These are phyloP conservation scores for Neurospora sp. DNA, from an alignment of 495 filamentous ascomycete species.

Conservation along the genomic window DNA sequence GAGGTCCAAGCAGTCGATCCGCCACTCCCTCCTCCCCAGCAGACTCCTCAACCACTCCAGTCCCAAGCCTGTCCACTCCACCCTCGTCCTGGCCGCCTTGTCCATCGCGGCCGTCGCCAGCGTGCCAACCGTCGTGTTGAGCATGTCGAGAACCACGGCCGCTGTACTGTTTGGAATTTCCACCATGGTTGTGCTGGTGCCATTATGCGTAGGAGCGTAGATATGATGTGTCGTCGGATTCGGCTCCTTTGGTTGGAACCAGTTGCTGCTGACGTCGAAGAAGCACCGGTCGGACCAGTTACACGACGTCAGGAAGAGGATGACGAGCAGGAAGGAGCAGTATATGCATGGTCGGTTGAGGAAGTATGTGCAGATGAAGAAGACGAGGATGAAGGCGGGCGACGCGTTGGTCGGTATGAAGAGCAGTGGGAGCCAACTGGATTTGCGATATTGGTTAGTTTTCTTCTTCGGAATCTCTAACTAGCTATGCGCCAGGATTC, in stretches of 20 bases:
- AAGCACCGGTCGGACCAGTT: constrained; percentile 88
- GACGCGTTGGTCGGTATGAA: constrained; percentile 73
- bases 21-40: constrained; percentile 69
- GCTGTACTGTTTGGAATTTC: not conserved
- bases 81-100: constrained; percentile 40
- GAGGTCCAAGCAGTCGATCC: constrained; percentile 73
- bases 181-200: constrained; percentile 29
- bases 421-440: constrained; percentile 63
- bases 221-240: constrained; percentile 12
- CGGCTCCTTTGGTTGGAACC: constrained; percentile 57
- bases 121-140: constrained; percentile 60
- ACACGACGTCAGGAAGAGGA: constrained; percentile 81
- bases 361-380: constrained; percentile 82
- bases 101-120: constrained; percentile 58
- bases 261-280: constrained; percentile 74
- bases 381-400: constrained; percentile 79
- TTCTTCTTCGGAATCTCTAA: not conserved
- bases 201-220: constrained; percentile 19
- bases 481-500: not conserved
- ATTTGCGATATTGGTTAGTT: not conserved
- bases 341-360: constrained; percentile 85
- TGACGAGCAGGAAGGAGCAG: constrained; percentile 79
- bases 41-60: constrained; percentile 73
- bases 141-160: constrained; percentile 43
- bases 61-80: constrained; percentile 72